A percentile compares a stretch with the other conserved stretches of the same genome.
Conservation (phyloP, 2,329 filamentous ascomycete species). For the Lachnum nothofagi region DNA sequence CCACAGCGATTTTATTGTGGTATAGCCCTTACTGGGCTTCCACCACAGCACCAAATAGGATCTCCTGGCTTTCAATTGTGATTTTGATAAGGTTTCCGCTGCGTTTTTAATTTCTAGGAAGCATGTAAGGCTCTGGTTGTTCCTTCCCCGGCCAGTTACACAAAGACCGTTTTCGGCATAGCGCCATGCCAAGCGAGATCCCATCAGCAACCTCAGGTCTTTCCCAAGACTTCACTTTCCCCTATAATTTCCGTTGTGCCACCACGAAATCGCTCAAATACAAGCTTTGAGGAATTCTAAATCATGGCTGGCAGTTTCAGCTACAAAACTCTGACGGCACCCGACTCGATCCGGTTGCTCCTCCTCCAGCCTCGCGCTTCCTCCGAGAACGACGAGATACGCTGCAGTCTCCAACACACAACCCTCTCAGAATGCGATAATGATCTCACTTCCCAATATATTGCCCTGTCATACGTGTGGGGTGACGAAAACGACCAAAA, state of each 20-base stretch:
- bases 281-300: too few relatives aligned
- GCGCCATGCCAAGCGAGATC: not conserved
- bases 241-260: not conserved
- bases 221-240: not conserved
- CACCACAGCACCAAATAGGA: too few relatives aligned
- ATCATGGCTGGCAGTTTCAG: not conserved
- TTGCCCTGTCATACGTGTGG: constrained; percentile 1
- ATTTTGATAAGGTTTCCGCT: too few relatives aligned
- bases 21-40: too few relatives aligned
- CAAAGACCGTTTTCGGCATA: not conserved
- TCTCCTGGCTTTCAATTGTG: too few relatives aligned
- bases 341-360: not conserved
- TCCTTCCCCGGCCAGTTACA: not conserved
- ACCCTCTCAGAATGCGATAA: not conserved
- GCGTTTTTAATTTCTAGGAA: too few relatives aligned
- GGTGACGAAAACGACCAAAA: not conserved
- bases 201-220: not conserved
- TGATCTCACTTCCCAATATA: not conserved
- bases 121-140: too few relatives aligned
- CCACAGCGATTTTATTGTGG: too few relatives aligned
- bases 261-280: too few relatives aligned
- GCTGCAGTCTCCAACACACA: not conserved
- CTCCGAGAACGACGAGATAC: not conserved
- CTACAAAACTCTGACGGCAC: not conserved
- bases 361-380: constrained; percentile 1